Conservation (phyloP, 306 rosid species). For the Vigna nakashimae region DNA sequence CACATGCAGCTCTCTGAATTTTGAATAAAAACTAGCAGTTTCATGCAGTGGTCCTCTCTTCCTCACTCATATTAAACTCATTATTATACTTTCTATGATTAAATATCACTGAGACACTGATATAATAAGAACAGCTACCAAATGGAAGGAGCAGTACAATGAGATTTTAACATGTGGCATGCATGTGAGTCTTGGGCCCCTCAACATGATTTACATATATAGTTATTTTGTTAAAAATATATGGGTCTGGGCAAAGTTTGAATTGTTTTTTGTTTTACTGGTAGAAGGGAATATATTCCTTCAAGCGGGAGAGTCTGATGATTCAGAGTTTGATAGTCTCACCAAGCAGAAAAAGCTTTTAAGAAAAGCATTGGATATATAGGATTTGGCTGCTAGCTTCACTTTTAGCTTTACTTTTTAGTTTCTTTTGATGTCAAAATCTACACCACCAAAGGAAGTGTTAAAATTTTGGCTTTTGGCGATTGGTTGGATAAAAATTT, state of each 20-base stretch:
- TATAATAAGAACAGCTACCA: conserved; percentile 41
- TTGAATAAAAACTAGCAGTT: conserved; percentile 48
- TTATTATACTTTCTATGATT: conserved; percentile 40
- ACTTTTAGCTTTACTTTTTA: conserved; percentile 53
- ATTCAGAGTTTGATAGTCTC: conserved; percentile 56
- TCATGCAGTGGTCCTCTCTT: conserved; percentile 56
- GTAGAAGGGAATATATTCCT: conserved; percentile 59
- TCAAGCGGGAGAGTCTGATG: conserved; percentile 52
- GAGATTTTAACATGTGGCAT: conserved; percentile 55
- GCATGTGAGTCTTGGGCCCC: conserved; percentile 60
- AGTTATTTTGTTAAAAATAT: background rate
- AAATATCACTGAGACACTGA: conserved; percentile 40
- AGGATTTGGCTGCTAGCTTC: conserved; percentile 57
- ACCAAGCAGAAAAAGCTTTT: conserved; percentile 42
- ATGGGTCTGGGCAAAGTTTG: conserved; percentile 49
- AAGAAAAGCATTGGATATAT: conserved; percentile 51
- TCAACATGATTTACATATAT: conserved; percentile 35
- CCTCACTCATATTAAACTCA: conserved; percentile 37
- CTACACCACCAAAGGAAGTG: conserved; percentile 41
- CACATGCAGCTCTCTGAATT: conserved; percentile 69
- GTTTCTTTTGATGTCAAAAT: conserved; percentile 57
- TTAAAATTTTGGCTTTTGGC: conserved; percentile 29
- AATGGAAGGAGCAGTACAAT: conserved; percentile 42
- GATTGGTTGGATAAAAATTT: conserved; percentile 36
- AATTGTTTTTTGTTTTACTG: conserved; percentile 47